Percentiles rank a stretch among this genome's conserved stretches.
These are phyloP conservation scores for Rhexocercosporidium sp. DNA, from an alignment of 2,329 filamentous ascomycete genomes.

Conservation along the genomic window DNA sequence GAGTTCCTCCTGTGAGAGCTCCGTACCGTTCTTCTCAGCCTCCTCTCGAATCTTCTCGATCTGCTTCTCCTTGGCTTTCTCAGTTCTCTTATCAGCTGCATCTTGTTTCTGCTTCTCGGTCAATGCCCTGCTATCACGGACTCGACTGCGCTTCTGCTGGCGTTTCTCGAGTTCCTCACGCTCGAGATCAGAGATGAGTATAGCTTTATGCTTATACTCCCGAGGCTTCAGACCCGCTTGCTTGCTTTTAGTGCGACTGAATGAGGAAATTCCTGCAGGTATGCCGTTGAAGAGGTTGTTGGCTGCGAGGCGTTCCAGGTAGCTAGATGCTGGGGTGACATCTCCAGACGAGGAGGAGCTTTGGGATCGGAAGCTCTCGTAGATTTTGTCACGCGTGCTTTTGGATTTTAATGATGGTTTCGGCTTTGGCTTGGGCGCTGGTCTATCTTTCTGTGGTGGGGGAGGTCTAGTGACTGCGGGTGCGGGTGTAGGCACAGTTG, in stretches of 20 bases:
- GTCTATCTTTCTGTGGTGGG: background rate
- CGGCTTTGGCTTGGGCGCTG: background rate
- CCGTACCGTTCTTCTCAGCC: constrained; percentile 14
- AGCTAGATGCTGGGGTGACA: background rate
- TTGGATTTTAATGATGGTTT: background rate
- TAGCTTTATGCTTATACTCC: constrained; percentile 5
- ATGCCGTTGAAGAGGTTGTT: background rate
- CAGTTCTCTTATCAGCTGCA: constrained; percentile 6
- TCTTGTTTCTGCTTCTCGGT: constrained; percentile 18
- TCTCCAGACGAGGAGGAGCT: background rate
- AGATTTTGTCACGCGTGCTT: background rate
- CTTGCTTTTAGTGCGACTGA: background rate
- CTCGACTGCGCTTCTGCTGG: background rate
- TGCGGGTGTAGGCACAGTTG: background rate
- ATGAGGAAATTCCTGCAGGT: background rate
- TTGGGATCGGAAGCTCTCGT: background rate
- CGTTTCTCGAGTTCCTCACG: constrained; percentile 1
- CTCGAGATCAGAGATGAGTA: constrained; percentile 12
- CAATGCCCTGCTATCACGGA: background rate
- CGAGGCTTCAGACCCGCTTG: background rate
- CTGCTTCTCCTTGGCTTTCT: constrained; percentile 22
- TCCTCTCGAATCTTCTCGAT: constrained; percentile 16
- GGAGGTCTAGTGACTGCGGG: background rate
- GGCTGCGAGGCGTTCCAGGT: background rate
- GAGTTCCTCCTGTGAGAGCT: constrained; percentile 21